These are phyloP conservation scores for Boletellus emodensis DNA, from an alignment of 768 basidiomycete species.

Conservation along the genomic window DNA sequence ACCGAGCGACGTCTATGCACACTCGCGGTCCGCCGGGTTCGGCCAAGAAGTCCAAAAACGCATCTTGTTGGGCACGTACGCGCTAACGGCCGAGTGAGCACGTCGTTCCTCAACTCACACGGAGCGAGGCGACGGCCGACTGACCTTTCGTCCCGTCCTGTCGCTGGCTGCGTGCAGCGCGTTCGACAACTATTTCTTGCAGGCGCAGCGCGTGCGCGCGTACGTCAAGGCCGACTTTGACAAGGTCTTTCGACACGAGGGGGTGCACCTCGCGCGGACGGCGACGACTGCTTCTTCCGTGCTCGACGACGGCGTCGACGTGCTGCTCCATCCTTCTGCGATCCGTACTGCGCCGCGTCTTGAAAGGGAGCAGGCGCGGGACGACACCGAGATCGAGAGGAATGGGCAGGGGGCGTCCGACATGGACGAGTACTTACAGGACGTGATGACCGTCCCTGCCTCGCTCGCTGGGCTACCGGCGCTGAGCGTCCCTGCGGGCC, in stretches of 20 bases:
- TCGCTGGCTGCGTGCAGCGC: slow-evolving; percentile 47
- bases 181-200: slow-evolving; percentile 96
- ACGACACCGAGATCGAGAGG: no score
- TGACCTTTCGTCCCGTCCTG: not conserved
- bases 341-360: slow-evolving; percentile 80
- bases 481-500: slow-evolving; percentile 61
- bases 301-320: slow-evolving; percentile 52
- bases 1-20: slow-evolving; percentile 57
- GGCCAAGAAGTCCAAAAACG: slow-evolving; percentile 84
- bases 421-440: slow-evolving; percentile 76
- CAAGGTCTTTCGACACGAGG: slow-evolving; percentile 56
- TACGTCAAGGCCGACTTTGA: slow-evolving; percentile 72
- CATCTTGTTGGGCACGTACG: slow-evolving; percentile 86
- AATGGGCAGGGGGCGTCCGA: slow-evolving; percentile 5
- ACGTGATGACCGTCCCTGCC: slow-evolving; percentile 88
- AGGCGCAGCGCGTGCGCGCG: slow-evolving; percentile 79
- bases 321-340: slow-evolving; percentile 83
- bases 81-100: slow-evolving; percentile 83
- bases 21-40: slow-evolving; percentile 66
- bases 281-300: not conserved
- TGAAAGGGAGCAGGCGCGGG: not conserved
- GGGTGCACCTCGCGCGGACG: slow-evolving; percentile 38
- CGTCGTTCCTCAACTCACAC: not conserved
- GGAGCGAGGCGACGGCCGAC: no score
- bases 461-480: slow-evolving; percentile 88